Base-by-base conservation (phyloP, 1,284 basidiomycete genomes). In the Ganoderma lucidum region DNA sequence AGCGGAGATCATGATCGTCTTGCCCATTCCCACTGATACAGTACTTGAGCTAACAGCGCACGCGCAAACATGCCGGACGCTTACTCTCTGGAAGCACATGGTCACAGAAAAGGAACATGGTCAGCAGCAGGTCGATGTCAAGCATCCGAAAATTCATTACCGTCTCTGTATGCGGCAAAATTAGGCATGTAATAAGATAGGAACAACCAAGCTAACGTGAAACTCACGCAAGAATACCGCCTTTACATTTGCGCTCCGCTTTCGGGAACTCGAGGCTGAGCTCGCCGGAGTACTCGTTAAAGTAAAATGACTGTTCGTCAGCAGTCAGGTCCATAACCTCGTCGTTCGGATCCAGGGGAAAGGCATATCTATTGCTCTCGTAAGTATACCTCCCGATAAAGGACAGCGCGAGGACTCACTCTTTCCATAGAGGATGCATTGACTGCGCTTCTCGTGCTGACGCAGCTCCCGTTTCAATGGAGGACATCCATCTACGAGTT, bases 1-100 rank as follows among this genome's bases (percentile, higher is more conserved):
- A 14, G 96, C 91, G 1, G 96, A 94, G 63, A 98, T 83, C 96
- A 98, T 97, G 76, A 97, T 96, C 0, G 97, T 98, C 83, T 99
- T 99, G 4, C 97, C 97, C 90, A 99, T 95, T 10, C 97, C 95
- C 95, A 93, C 89, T 93, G n/a, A n/a, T 17, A 65, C 37, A 42
- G 55, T n/a, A 10, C 14, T 15, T 63, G 3, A 67, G 60, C n/a
- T 32, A 2, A 23, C 19, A 62, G 3, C 41, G 64, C 45, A 8
- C 35, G 58, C 35, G 10, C 19, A 64, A 5, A 15, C 23, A 39
- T 17, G 41, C 32, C 32, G 23, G 0, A 6, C 0, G 12, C 86
- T 72, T 73, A 88, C 86, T 88, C 76, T 88, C 87, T 88, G 67
- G 58, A 63, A 67, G 67, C 64, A 66, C 15, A 32, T 62, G 48